These are phyloP conservation scores for Ormosia semicastrata DNA, from an alignment of 306 rosid species.

Conservation along the genomic window DNA sequence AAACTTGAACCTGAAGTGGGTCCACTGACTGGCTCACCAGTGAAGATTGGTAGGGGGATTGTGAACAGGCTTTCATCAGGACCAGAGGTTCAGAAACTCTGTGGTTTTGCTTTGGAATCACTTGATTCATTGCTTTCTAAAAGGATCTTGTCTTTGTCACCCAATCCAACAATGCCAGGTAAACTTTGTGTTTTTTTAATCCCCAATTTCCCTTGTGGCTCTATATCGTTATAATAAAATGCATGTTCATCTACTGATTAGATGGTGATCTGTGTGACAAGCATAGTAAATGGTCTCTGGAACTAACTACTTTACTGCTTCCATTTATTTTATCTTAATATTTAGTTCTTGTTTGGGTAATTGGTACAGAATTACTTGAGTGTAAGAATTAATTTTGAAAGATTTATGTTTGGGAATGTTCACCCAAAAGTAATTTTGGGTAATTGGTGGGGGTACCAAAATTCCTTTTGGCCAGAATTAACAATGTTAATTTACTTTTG, in stretches of 20 bases:
- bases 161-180: conserved; percentile 51
- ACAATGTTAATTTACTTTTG: neutral
- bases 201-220: neutral
- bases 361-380: neutral
- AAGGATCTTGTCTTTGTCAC: conserved; percentile 26
- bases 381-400: neutral
- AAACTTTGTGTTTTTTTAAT: too few species aligned
- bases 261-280: neutral
- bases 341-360: neutral
- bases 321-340: neutral
- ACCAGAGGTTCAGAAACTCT: conserved; percentile 88
- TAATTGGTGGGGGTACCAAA: neutral
- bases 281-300: neutral
- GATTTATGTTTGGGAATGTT: neutral
- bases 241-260: neutral
- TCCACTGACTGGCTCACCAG: conserved; percentile 68
- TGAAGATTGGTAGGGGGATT: conserved; percentile 91
- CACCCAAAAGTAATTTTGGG: neutral
- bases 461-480: neutral
- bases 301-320: neutral
- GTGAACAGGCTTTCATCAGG: conserved; percentile 99
- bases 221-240: neutral
- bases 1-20: conserved; percentile 94
- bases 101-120: conserved; percentile 72
- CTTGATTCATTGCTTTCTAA: conserved; percentile 58